Evolutionary conservation across 116 monocot genomes (phyloP), one percentile per base, ranked within the genome.

Genomic region (Thalassia testudinum): DNA sequence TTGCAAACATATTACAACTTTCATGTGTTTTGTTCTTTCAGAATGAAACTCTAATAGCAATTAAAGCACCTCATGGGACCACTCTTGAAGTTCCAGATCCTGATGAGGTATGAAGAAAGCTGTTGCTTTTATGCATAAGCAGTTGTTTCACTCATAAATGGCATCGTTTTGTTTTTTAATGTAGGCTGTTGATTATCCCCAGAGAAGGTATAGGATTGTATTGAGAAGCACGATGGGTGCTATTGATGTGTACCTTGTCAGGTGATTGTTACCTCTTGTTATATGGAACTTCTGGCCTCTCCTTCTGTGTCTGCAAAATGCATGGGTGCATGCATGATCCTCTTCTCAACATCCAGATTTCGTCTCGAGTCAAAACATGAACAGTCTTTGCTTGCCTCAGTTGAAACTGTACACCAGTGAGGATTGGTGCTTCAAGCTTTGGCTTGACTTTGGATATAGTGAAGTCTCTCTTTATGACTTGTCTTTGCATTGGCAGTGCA

Each of bases 31-130:
- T 59, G 21, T 59, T 43, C 47, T 55, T 42, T 27, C 59, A 97
- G 97, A 86, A 97, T 69, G 74, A 89, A 67, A 97, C 97, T 29
- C 58, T 97, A 14, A 86, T 97, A 54, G 97, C 97, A 63, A 86
- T 97, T 21, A 89, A 97, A 82, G 97, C 97, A 19, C 97, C 97
- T 29, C 86, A 89, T 77, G 97, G 97, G 21, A 97, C 97, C 52
- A 85, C 97, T 24, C 69, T 97, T 29, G 97, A 97, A 75, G 97
- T 97, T 37, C 90, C 97, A 42, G 90, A 97, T 78, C 97, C 97
- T 24, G 97, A 97, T 47, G 97, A 97, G 79, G 97, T 97, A 58
- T 20, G 40, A 62, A 22, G 15, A 7, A 20, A 7, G 15, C 45
- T 6, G 4, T 45, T 20, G 15, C 2, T 11, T 17, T 57, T 24